Percentiles rank a stretch among this genome's conserved stretches.
phyloP scores from a whole-genome alignment of 2,329 filamentous ascomycete genomes.

The Ophiostoma sp. region DNA sequence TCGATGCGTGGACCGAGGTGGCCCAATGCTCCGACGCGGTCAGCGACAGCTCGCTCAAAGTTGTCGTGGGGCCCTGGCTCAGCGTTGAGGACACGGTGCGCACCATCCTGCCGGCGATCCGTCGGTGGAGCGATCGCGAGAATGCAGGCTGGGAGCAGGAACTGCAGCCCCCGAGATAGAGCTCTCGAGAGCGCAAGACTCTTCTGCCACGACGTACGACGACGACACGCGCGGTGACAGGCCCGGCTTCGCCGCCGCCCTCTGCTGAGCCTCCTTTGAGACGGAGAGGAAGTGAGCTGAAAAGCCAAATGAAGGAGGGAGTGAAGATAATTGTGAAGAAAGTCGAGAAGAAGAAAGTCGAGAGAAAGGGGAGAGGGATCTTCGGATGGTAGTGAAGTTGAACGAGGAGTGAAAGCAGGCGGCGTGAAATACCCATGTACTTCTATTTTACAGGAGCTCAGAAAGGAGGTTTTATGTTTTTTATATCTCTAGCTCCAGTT shows the following conservation, averaged over 20 bases:
- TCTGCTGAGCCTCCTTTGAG: background rate
- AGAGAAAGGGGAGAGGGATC: background rate
- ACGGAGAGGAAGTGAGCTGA: background rate
- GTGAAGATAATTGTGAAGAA: too few relatives aligned
- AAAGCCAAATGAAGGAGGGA: background rate
- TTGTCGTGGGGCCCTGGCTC: constrained; percentile 45
- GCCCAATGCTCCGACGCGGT: constrained; percentile 35
- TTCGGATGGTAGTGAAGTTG: background rate
- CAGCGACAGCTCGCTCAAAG: constrained; percentile 34
- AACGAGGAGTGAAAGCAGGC: background rate
- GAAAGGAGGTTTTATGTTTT: background rate
- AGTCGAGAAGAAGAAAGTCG: background rate
- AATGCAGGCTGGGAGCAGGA: constrained; percentile 45
- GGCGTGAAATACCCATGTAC: constrained; percentile 22
- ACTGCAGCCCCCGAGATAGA: constrained; percentile 26
- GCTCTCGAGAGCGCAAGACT: background rate
- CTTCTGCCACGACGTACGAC: background rate
- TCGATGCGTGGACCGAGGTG: constrained; percentile 38
- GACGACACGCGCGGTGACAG: too few relatives aligned
- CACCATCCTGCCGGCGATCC: constrained; percentile 43
- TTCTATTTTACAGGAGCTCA: constrained; percentile 5
- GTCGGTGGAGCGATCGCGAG: constrained; percentile 48
- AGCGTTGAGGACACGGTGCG: constrained; percentile 47
- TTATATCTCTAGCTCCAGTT: background rate
- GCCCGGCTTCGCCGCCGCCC: background rate